These are phyloP conservation scores for Inga leiocalycina DNA, from an alignment of 306 rosid genomes.

Conservation along the genomic window DNA sequence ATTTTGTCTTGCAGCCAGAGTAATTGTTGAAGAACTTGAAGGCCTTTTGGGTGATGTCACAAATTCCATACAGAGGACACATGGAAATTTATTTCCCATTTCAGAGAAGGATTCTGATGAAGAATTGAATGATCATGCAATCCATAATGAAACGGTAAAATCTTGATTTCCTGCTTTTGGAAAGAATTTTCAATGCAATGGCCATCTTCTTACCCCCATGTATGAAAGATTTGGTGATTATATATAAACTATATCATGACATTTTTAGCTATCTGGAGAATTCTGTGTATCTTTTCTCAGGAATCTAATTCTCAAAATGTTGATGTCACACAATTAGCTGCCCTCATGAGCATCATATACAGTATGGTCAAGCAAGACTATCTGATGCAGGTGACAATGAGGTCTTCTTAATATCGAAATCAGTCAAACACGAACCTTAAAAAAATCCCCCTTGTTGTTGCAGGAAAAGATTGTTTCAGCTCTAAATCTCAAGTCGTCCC, in stretches of 20 bases:
- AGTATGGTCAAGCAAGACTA: slow-evolving; percentile 72
- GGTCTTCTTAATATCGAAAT: not conserved
- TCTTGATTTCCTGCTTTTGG: not conserved
- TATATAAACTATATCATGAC: not conserved
- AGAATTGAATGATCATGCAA: slow-evolving; percentile 40
- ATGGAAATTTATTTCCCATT: slow-evolving; percentile 14
- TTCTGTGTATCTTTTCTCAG: slow-evolving; percentile 30
- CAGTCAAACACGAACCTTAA: slow-evolving; percentile 14
- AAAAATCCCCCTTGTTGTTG: slow-evolving; percentile 14
- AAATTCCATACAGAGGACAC: slow-evolving; percentile 38
- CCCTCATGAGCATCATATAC: slow-evolving; percentile 59
- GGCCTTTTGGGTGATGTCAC: slow-evolving; percentile 52
- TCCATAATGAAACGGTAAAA: slow-evolving; percentile 46
- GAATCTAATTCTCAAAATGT: slow-evolving; percentile 39
- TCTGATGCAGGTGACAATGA: slow-evolving; percentile 73
- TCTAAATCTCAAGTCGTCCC: slow-evolving; percentile 52
- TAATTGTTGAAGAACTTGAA: slow-evolving; percentile 55
- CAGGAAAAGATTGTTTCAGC: slow-evolving; percentile 76
- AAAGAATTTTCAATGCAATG: slow-evolving; percentile 2
- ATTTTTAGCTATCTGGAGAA: slow-evolving; percentile 1
- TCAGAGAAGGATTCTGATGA: slow-evolving; percentile 33
- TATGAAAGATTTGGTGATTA: not conserved
- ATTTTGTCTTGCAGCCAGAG: slow-evolving; percentile 29
- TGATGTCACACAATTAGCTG: slow-evolving; percentile 48
- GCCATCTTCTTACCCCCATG: not conserved